Evolutionary conservation across 2,329 filamentous ascomycete genomes (phyloP).

Genomic region (Aspergillus aculeatus): DNA sequence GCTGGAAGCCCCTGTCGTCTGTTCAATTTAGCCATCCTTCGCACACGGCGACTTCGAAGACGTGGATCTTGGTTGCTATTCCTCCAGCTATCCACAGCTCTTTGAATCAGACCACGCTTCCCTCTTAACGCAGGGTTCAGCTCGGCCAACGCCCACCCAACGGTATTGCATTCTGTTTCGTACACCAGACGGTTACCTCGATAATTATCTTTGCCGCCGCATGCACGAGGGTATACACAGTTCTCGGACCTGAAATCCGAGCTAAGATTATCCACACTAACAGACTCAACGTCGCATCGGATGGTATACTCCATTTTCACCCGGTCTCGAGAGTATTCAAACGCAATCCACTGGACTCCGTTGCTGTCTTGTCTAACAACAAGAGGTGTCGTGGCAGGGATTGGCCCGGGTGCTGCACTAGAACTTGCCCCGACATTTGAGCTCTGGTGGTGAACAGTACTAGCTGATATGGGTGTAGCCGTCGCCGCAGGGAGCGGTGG

Average conservation of each 20-base stretch:
- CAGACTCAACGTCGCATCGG: constrained; percentile 93
- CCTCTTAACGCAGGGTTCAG: constrained; percentile 87
- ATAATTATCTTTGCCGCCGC: constrained; percentile 93
- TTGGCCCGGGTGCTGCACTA: constrained; percentile 90
- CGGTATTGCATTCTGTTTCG: constrained; percentile 97
- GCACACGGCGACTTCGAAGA: constrained; percentile 83
- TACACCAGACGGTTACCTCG: constrained; percentile 93
- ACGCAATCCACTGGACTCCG: constrained; percentile 97
- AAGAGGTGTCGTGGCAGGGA: constrained; percentile 91
- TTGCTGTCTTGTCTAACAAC: constrained; percentile 94
- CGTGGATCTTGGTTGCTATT: constrained; percentile 98
- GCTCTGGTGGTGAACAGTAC: constrained; percentile 32
- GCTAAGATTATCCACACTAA: constrained; percentile 81
- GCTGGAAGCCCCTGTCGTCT: constrained; percentile 71
- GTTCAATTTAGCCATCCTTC: constrained; percentile 94
- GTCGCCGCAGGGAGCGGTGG: constrained; percentile 48
- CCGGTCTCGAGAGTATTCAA: constrained; percentile 93
- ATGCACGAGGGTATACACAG: constrained; percentile 94
- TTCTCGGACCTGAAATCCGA: constrained; percentile 96
- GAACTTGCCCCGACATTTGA: constrained; percentile 66
- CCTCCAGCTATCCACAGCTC: constrained; percentile 96
- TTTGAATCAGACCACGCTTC: constrained; percentile 92
- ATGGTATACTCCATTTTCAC: constrained; percentile 99
- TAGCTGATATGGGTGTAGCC: constrained; percentile 51
- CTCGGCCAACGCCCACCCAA: constrained; percentile 98